A percentile compares a stretch with the other conserved stretches of the same genome.
Conservation (phyloP, 164 flowering plant species). For the Tetrastigma voinierianum region DNA sequence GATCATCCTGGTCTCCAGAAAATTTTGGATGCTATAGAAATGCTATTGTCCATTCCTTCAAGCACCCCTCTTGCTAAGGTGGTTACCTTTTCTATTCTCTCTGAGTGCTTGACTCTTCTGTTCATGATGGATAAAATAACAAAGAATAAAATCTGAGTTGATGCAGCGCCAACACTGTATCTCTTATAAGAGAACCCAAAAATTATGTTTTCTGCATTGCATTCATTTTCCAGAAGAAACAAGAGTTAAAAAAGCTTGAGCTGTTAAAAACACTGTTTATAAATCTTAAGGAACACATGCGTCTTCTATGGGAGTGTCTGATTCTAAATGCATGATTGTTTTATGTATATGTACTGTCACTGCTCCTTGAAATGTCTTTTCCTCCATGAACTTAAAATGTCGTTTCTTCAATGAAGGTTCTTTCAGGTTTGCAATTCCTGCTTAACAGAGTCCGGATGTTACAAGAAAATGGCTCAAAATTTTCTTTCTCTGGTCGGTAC, state of each 20-base stretch:
- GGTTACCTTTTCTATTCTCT: slow-evolving; percentile 12
- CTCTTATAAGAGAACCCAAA: too few relatives aligned
- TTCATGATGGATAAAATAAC: too few relatives aligned
- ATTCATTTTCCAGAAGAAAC: too few relatives aligned
- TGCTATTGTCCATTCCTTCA: slow-evolving; percentile 68
- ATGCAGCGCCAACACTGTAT: too few relatives aligned
- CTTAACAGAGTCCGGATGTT: slow-evolving; percentile 40
- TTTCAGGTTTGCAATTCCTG: slow-evolving; percentile 74
- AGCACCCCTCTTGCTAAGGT: slow-evolving; percentile 89
- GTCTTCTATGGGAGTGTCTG: too few relatives aligned
- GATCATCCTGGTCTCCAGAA: slow-evolving; percentile 75
- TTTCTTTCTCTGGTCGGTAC: slow-evolving; percentile 58
- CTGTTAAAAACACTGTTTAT: not conserved
- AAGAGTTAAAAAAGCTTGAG: too few relatives aligned
- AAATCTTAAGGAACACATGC: not conserved
- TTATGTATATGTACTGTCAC: not conserved
- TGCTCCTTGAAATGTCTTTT: slow-evolving; percentile 3
- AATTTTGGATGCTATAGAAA: slow-evolving; percentile 49
- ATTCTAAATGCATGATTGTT: not conserved
- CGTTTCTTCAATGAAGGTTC: slow-evolving; percentile 45
- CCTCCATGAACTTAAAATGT: slow-evolving; percentile 7
- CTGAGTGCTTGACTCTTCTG: too few relatives aligned
- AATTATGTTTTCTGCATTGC: too few relatives aligned
- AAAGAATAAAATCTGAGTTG: too few relatives aligned
- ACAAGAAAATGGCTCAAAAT: slow-evolving; percentile 64